Evolutionary conservation across 164 flowering plant species (phyloP).

Genomic region (Tetracentron sinense): DNA sequence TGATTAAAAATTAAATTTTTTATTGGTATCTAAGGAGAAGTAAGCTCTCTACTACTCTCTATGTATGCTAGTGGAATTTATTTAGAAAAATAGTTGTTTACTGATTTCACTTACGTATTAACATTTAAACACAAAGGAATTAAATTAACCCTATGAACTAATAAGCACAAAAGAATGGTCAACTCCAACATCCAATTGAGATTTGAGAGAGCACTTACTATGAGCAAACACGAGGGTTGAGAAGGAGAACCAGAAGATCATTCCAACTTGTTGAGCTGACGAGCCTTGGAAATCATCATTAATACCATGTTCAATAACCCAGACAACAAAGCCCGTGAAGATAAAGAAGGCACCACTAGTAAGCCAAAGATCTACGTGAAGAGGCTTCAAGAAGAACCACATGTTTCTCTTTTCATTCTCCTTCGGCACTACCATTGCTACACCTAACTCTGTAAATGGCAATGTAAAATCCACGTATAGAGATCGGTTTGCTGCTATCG

Average conservation of each 20-base stretch:
- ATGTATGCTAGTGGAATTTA: too few relatives aligned
- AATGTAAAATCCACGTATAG: conserved; percentile 10
- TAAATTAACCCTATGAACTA: too few relatives aligned
- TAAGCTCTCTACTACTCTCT: too few relatives aligned
- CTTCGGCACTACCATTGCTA: conserved; percentile 2
- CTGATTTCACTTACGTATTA: too few relatives aligned
- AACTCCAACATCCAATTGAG: not conserved
- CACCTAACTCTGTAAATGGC: conserved; percentile 9
- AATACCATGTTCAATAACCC: conserved; percentile 11
- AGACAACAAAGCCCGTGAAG: conserved; percentile 7
- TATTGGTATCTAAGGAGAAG: too few relatives aligned
- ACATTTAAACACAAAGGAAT: too few relatives aligned
- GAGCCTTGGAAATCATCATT: conserved; percentile 7
- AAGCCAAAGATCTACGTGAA: conserved; percentile 5
- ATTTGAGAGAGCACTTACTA: conserved; percentile 6
- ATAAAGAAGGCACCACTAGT: conserved; percentile 1
- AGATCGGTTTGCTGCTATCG: conserved; percentile 4
- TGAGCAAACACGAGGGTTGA: conserved; percentile 21
- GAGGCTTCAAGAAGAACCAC: conserved; percentile 17
- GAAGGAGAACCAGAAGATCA: not conserved
- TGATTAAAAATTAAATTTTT: too few relatives aligned
- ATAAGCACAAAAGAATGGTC: too few relatives aligned
- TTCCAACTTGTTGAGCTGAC: conserved; percentile 6
- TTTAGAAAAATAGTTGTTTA: not conserved
- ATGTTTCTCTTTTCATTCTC: not conserved